Conservation (phyloP, 1,284 basidiomycete species). For the Puccinia coronata region DNA sequence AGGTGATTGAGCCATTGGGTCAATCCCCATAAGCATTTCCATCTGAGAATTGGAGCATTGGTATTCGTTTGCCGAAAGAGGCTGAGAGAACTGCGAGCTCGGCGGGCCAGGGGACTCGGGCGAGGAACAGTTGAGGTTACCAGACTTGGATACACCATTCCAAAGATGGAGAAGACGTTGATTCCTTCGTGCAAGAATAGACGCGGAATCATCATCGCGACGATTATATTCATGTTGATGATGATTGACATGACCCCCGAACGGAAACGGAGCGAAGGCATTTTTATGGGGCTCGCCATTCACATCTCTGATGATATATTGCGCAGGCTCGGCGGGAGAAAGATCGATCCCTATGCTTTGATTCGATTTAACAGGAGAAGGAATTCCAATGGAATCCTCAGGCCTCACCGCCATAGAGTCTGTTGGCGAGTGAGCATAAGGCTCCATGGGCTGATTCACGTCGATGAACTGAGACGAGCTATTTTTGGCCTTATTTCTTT, state of each 20-base stretch:
- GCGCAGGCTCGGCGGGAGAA: not conserved
- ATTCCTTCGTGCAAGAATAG: conserved; percentile 12
- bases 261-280: not conserved
- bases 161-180: conserved; percentile 29
- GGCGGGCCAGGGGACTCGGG: not conserved
- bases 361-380: not conserved
- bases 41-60: not conserved
- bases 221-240: not conserved
- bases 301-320: not conserved
- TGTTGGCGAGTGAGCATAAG: not conserved
- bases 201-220: not conserved
- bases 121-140: not conserved
- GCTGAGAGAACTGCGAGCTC: not conserved
- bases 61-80: not conserved
- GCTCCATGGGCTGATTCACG: not conserved
- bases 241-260: not conserved
- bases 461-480: conserved; percentile 32
- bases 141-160: not conserved
- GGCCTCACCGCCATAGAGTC: not conserved
- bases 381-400: not conserved
- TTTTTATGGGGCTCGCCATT: not conserved
- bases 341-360: not conserved
- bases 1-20: not conserved
- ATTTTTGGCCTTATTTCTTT: conserved; percentile 35
- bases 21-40: conserved; percentile 26